A percentile compares a stretch with the other conserved stretches of the same genome.
phyloP scores from a whole-genome alignment of 371 early-diverging fungal species.

The Rhizopus microsporus region DNA sequence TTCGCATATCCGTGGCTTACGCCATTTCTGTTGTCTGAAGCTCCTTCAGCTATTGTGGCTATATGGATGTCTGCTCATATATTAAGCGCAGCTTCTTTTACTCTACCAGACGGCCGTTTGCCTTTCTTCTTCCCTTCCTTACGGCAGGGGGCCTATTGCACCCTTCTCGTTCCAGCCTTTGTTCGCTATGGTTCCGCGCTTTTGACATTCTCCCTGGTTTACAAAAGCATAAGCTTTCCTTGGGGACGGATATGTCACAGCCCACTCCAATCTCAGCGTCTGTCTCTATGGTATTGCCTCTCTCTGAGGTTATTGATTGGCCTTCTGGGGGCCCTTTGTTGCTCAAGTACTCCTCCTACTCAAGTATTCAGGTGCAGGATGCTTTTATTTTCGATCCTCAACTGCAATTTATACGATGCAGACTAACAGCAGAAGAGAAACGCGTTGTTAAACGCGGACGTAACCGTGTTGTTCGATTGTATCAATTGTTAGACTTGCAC shows the following conservation, averaged over 20 bases:
- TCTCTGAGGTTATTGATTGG: too few relatives aligned
- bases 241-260: background rate
- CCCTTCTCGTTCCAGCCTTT: background rate
- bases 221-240: background rate
- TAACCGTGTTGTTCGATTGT: too few relatives aligned
- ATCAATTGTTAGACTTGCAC: too few relatives aligned
- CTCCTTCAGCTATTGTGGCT: background rate
- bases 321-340: too few relatives aligned
- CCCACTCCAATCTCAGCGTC: too few relatives aligned
- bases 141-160: background rate
- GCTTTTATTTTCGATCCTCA: too few relatives aligned
- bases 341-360: too few relatives aligned
- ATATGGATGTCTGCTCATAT: background rate
- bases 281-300: too few relatives aligned
- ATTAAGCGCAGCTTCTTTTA: background rate
- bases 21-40: background rate
- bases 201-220: background rate
- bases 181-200: background rate
- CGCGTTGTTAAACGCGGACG: too few relatives aligned
- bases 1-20: background rate
- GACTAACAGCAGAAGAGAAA: too few relatives aligned
- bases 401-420: too few relatives aligned
- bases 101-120: background rate
- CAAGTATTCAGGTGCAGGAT: too few relatives aligned
- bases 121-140: background rate